phyloP scores from a whole-genome alignment of 257 asterid species.

The Jacaranda mimosifolia region DNA sequence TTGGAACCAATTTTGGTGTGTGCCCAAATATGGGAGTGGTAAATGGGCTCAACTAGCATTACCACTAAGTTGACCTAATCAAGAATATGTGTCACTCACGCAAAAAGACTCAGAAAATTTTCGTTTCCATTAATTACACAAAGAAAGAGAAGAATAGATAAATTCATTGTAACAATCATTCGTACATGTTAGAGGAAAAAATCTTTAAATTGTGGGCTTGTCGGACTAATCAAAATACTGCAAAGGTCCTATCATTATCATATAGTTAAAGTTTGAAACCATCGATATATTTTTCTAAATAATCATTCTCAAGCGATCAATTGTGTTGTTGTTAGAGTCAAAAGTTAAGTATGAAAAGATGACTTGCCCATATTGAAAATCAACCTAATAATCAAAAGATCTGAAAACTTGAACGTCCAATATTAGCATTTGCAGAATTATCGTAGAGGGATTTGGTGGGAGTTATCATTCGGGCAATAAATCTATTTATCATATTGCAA shows the following conservation, averaged over 20 bases:
- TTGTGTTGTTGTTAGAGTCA: not conserved
- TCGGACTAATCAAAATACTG: not conserved
- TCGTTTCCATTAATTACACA: not conserved
- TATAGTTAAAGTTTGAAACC: not conserved
- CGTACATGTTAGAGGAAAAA: no score
- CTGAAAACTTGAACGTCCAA: no score
- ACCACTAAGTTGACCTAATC: conserved; percentile 27
- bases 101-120: not conserved
- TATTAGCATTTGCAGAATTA: no score
- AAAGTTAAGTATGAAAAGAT: not conserved
- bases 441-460: no score
- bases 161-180: conserved; percentile 12
- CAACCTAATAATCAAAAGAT: not conserved
- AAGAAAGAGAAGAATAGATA: not conserved
- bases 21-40: no score
- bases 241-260: not conserved
- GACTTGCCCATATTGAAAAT: not conserved
- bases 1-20: no score
- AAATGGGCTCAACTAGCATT: no score
- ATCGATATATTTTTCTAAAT: not conserved
- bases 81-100: conserved; percentile 25
- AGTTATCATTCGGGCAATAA: no score
- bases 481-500: no score
- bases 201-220: conserved; percentile 28
- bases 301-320: not conserved